A percentile compares a stretch with the other conserved stretches of the same genome.
phyloP scores from a whole-genome alignment of 306 rosid genomes.

The Malus sylvestris region DNA sequence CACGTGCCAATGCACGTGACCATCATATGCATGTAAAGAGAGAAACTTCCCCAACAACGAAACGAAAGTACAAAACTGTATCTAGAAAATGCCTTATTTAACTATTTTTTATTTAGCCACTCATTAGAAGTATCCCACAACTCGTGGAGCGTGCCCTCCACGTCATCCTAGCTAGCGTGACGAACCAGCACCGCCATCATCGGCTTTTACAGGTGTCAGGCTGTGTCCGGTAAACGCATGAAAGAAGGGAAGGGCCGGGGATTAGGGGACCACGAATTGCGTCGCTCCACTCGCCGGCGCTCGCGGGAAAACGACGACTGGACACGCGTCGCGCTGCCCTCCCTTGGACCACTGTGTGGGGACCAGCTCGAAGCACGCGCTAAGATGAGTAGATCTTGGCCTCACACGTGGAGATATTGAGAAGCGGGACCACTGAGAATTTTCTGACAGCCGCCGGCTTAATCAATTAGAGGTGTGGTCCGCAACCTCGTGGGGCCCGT shows the following conservation, averaged over 20 bases:
- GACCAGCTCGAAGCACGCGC: conserved; percentile 47
- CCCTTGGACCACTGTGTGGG: conserved; percentile 50
- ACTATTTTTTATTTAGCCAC: too few relatives aligned
- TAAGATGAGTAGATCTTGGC: conserved; percentile 6
- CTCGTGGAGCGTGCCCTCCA: conserved; percentile 42
- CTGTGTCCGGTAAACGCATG: not conserved
- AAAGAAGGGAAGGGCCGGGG: not conserved
- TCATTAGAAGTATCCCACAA: not conserved
- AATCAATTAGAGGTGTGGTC: conserved; percentile 39
- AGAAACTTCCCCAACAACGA: not conserved
- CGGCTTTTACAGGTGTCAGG: not conserved
- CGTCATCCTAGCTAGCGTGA: conserved; percentile 31
- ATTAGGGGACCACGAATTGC: conserved; percentile 41
- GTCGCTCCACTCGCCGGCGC: conserved; percentile 33
- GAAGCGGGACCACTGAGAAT: conserved; percentile 34
- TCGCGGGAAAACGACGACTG: conserved; percentile 32
- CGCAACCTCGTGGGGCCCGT: conserved; percentile 11
- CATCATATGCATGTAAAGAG: not conserved
- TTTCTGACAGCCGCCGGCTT: conserved; percentile 63
- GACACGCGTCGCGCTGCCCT: conserved; percentile 34
- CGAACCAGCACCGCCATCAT: not conserved
- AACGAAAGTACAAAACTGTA: conserved; percentile 12
- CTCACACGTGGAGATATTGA: conserved; percentile 24
- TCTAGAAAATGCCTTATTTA: not conserved
- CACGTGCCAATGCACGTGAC: conserved; percentile 2